Percentiles rank a stretch among this genome's conserved stretches.
Evolutionary conservation across 306 rosid genomes (phyloP).

Genomic region (Pterocarpus santalinus): DNA sequence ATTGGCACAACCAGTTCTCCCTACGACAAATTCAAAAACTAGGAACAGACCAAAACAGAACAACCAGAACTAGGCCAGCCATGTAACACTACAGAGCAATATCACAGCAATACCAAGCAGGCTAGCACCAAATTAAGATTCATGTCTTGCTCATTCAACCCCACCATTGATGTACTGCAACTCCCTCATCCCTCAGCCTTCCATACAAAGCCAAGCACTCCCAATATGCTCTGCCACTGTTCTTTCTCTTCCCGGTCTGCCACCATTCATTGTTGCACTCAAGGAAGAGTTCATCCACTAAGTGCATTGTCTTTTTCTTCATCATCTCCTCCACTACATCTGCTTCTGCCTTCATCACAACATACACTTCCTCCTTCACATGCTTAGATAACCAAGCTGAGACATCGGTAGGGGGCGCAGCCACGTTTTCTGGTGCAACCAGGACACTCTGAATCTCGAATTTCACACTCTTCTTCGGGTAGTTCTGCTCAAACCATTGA

Average conservation of each 20-base stretch:
- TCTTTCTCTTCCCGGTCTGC: slow-evolving; percentile 46
- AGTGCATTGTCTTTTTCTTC: slow-evolving; percentile 46
- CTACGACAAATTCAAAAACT: slow-evolving; percentile 15
- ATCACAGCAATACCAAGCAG: not conserved
- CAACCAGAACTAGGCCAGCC: not conserved
- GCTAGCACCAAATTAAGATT: not conserved
- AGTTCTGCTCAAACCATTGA: slow-evolving; percentile 62
- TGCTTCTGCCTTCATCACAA: slow-evolving; percentile 81
- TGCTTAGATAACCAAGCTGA: slow-evolving; percentile 63
- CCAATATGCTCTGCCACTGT: slow-evolving; percentile 68
- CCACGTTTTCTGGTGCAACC: slow-evolving; percentile 18
- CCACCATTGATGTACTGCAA: slow-evolving; percentile 82
- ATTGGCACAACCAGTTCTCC: slow-evolving; percentile 15
- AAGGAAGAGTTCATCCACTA: slow-evolving; percentile 54
- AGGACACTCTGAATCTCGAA: slow-evolving; percentile 58
- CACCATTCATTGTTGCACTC: slow-evolving; percentile 78
- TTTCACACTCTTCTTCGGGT: slow-evolving; percentile 61
- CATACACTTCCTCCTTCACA: slow-evolving; percentile 64
- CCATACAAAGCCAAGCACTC: slow-evolving; percentile 75
- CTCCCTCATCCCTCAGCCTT: slow-evolving; percentile 71
- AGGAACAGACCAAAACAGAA: slow-evolving; percentile 15
- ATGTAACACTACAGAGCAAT: slow-evolving; percentile 12
- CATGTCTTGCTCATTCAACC: slow-evolving; percentile 39
- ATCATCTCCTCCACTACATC: slow-evolving; percentile 68
- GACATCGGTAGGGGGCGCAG: slow-evolving; percentile 17